Percentiles rank a stretch among this genome's conserved stretches.
phyloP scores from a whole-genome alignment of 2,329 filamentous ascomycete genomes.

The Periconia macrospinosa region DNA sequence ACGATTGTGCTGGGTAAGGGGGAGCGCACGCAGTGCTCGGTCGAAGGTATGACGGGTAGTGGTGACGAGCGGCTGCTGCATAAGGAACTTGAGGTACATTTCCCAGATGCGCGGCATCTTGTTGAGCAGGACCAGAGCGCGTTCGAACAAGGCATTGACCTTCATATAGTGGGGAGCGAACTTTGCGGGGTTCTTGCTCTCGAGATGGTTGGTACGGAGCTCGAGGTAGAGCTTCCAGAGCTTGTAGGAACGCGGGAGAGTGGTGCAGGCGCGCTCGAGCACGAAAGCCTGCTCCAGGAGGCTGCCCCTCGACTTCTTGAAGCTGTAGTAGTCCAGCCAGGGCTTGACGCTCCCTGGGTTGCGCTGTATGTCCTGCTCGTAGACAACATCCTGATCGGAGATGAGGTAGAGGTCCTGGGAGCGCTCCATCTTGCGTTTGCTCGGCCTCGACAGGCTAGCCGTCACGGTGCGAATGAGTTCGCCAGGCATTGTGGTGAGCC shows the following conservation, averaged over 20 bases:
- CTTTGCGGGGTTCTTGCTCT: conserved; percentile 78
- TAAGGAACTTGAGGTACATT: conserved; percentile 89
- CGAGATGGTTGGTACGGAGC: conserved; percentile 79
- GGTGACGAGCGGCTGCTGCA: conserved; percentile 89
- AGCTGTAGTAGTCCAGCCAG: conserved; percentile 92
- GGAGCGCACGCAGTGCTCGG: conserved; percentile 84
- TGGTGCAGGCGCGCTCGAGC: conserved; percentile 86
- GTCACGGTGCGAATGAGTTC: conserved; percentile 45
- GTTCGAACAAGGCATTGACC: conserved; percentile 92
- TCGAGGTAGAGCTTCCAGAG: conserved; percentile 97
- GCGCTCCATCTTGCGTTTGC: conserved; percentile 41
- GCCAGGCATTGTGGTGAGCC: conserved; percentile 47
- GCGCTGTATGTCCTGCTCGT: conserved; percentile 93
- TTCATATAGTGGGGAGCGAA: conserved; percentile 84
- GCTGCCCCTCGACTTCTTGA: conserved; percentile 85
- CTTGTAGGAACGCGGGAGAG: conserved; percentile 94
- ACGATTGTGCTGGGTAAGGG: conserved; percentile 91
- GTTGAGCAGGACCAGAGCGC: conserved; percentile 88
- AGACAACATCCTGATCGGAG: conserved; percentile 87
- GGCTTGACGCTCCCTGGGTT: conserved; percentile 85
- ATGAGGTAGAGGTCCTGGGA: conserved; percentile 49
- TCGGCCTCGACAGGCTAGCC: conserved; percentile 36
- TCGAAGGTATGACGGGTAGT: conserved; percentile 87
- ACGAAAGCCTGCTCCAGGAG: conserved; percentile 82
- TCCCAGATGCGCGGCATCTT: conserved; percentile 99